These are phyloP conservation scores for Chaetomium strumarium DNA, from an alignment of 2,329 filamentous ascomycete species.

Conservation along the genomic window DNA sequence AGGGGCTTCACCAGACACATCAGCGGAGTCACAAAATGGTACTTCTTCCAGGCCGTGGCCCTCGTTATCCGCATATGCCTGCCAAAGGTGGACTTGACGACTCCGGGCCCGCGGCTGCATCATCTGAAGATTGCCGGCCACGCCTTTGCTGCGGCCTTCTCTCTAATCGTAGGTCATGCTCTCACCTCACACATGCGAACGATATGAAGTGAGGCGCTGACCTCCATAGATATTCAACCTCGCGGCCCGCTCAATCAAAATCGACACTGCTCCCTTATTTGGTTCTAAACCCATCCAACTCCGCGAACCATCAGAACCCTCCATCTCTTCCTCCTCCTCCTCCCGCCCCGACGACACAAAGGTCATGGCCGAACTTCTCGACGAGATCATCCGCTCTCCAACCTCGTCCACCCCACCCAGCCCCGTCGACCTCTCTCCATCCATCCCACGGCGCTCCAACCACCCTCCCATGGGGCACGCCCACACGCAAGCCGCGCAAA, in stretches of 20 bases:
- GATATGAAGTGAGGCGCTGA: constrained; percentile 15
- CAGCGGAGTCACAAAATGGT: constrained; percentile 58
- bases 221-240: constrained; percentile 39
- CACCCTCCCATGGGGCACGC: constrained; percentile 14
- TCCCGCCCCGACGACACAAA: constrained; percentile 30
- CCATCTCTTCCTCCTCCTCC: constrained; percentile 13
- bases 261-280: constrained; percentile 55
- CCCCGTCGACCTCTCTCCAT: constrained; percentile 8
- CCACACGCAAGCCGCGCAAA: constrained; percentile 14
- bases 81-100: constrained; percentile 37
- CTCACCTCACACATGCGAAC: background rate
- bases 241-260: constrained; percentile 42
- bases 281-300: constrained; percentile 19
- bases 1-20: constrained; percentile 57
- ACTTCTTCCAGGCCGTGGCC: constrained; percentile 57
- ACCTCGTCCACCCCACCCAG: constrained; percentile 18
- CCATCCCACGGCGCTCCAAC: constrained; percentile 3
- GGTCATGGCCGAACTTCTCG: constrained; percentile 43
- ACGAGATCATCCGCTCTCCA: constrained; percentile 37
- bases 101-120: constrained; percentile 33
- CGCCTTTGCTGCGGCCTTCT: constrained; percentile 46
- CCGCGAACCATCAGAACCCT: constrained; percentile 13
- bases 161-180: constrained; percentile 45
- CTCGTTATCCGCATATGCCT: constrained; percentile 50
- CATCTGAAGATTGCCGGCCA: constrained; percentile 49